Conservation (phyloP, 2,329 filamentous ascomycete genomes). For the Aspergillus flavus region DNA sequence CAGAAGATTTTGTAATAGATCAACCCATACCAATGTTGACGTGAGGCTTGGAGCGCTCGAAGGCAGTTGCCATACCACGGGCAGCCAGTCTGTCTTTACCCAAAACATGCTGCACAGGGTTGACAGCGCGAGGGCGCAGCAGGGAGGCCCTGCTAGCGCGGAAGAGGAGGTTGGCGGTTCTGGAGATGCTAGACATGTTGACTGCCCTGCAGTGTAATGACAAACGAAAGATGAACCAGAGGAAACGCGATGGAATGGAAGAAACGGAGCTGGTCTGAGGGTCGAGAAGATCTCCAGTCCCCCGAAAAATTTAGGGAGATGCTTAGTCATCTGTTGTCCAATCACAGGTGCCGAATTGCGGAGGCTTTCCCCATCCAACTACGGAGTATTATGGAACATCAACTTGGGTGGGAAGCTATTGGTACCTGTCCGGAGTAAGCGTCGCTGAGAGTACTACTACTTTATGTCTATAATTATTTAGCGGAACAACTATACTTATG, state of each 20-base stretch:
- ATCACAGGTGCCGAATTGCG: conserved; percentile 35
- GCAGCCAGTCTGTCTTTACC: conserved; percentile 47
- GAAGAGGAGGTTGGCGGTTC: conserved; percentile 76
- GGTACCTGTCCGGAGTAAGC: not conserved
- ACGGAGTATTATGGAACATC: not conserved
- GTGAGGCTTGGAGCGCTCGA: conserved; percentile 91
- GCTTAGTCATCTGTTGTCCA: conserved; percentile 45
- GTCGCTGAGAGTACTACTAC: not conserved
- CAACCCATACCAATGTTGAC: conserved; percentile 85
- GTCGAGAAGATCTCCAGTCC: conserved; percentile 14
- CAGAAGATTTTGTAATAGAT: not conserved
- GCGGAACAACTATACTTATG: too few species aligned
- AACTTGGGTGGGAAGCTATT: not conserved
- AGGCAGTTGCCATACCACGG: conserved; percentile 65
- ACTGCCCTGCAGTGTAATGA: conserved; percentile 35
- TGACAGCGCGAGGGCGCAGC: conserved; percentile 67
- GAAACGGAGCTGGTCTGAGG: conserved; percentile 20
- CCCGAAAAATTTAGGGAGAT: conserved; percentile 38
- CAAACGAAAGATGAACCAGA: conserved; percentile 32
- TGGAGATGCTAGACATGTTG: conserved; percentile 80
- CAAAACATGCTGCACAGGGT: conserved; percentile 69
- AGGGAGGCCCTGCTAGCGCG: conserved; percentile 78
- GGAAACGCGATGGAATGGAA: conserved; percentile 32
- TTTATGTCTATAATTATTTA: not conserved
- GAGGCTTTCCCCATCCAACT: conserved; percentile 15